These are phyloP conservation scores for Ophiorrhiza pumila DNA, from an alignment of 257 asterid genomes.

Conservation along the genomic window DNA sequence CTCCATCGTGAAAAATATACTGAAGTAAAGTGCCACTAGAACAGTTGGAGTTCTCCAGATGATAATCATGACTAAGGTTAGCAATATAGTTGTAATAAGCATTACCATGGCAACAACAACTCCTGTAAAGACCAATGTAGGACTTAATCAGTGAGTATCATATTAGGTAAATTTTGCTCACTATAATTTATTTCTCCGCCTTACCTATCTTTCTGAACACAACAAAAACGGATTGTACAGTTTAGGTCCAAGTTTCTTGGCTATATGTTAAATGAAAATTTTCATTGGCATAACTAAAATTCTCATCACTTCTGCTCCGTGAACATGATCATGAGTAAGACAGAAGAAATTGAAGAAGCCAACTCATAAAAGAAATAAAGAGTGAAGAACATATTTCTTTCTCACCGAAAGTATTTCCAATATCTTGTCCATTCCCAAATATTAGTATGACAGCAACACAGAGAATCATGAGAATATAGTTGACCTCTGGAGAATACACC, in stretches of 20 bases:
- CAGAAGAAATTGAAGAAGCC: not conserved
- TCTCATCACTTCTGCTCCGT: too few species aligned
- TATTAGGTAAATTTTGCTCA: not conserved
- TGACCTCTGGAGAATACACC: constrained; percentile 36
- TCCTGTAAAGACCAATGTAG: constrained; percentile 20
- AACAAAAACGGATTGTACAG: too few species aligned
- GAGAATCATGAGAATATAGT: constrained; percentile 32
- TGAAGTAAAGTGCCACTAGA: constrained; percentile 23
- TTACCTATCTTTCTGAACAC: not conserved
- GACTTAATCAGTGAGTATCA: not conserved
- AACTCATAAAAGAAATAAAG: not conserved
- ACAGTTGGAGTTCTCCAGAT: constrained; percentile 32
- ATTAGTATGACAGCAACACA: constrained; percentile 38
- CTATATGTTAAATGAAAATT: not conserved
- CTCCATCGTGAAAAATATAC: constrained; percentile 32
- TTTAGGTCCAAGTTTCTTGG: not conserved
- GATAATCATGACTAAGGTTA: constrained; percentile 36
- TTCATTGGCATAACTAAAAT: too few species aligned
- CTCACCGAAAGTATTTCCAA: constrained; percentile 42
- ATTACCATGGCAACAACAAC: constrained; percentile 41
- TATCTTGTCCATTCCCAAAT: constrained; percentile 38
- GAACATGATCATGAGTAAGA: too few species aligned
- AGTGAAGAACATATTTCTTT: not conserved
- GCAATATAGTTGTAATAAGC: constrained; percentile 35
- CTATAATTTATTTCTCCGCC: not conserved